Base-by-base conservation (phyloP, 495 filamentous ascomycete genomes). In the Penicillium parvum region DNA sequence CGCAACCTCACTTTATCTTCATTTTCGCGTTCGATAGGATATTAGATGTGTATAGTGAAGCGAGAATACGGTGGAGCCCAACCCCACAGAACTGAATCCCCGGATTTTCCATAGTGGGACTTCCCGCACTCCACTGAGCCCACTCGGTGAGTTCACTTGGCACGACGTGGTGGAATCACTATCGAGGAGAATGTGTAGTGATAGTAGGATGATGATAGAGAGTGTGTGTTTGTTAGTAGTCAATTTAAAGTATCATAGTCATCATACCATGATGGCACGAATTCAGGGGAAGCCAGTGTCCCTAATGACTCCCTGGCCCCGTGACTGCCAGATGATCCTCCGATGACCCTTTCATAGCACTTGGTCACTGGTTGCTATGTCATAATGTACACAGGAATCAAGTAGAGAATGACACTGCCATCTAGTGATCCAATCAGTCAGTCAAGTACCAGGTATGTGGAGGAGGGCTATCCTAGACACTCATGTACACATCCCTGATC, bases 391-490 rank as follows among this genome's bases (percentile, higher is more conserved):
- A 32, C 14, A 11, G 7, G 20, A 7, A 15, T 27, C 28, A 17
- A 18, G 43, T 39, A 25, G 27, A 30, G 27, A 28, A 40, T 27
- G 28, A 7, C 14, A 26, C 28, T 33, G 21, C 22, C 26, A 26
- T 21, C 21, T 28, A 12, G 6, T 29, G 20, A 32, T 16, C 45
- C 45, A 48, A 48, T 48, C 30, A 19, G 22, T 16, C 26, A 7
- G 16, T 25, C 11, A 4, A 36, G 37, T 23, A 17, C 18, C 33
- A 37, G 32, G 32, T 29, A 36, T 48, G 37, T 32, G 32, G 45
- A 41, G 36, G 27, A 21, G 37, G 32, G 14, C 37, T 40, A 48
- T 35, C 15, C 45, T 48, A 26, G 45, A 33, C 43, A 35, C 27
- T 8, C 38, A n/a, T n/a, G n/a, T 30, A 18, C 27, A 30, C 41